Evolutionary conservation across 139 green algal genomes (phyloP), one percentile per base, ranked within the genome.

Genomic region (Coccomyxa sp.): DNA sequence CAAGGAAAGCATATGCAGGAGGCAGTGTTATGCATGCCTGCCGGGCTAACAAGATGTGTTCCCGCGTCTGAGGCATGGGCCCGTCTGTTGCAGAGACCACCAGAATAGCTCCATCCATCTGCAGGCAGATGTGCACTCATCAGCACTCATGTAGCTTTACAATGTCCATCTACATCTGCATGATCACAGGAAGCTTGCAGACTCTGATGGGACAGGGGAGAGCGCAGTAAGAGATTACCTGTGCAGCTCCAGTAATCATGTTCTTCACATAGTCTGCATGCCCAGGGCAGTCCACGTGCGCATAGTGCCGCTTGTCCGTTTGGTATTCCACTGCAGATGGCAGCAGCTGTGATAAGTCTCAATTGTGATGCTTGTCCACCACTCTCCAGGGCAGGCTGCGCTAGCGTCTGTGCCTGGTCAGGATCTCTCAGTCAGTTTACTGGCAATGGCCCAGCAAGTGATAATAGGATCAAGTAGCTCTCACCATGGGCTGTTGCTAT

Each of bases 241-340:
- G 91, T 58, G 94, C 94, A 68, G 94, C 93, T n/a, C 93, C 94
- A 12, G 94, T 98, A 80, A 98, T 98, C 95, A 98, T 98, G 90
- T 98, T 98, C 86, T 99, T 99, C 7, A 99, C 96, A 78, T 99
- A 99, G 85, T 99, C 96, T 0, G 96, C 96, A 82, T 99, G 96
- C 0, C 96, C 96, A 0, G 96, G 96, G 87, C 96, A 99, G 90
- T 99, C 96, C 39, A 99, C 96, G 79, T 99, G 96, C 9, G 95
- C 96, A 82, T 99, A 99, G 82, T 99, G 96, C 34, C 96, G 88
- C 77, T 93, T 93, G 12, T 96, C 93, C 8, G 96, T 99, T 83
- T 99, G 86, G 82, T 99, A 99, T 88, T 99, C 96, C 16, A 99
- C 95, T 93, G 91, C 86, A 86, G 9, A n/a, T 31, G 50, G 27